Evolutionary conservation across 208 protist genomes (phyloP), one percentile per base, ranked within the genome.

Genomic region (Leptomonas pyrrhocoris): DNA sequence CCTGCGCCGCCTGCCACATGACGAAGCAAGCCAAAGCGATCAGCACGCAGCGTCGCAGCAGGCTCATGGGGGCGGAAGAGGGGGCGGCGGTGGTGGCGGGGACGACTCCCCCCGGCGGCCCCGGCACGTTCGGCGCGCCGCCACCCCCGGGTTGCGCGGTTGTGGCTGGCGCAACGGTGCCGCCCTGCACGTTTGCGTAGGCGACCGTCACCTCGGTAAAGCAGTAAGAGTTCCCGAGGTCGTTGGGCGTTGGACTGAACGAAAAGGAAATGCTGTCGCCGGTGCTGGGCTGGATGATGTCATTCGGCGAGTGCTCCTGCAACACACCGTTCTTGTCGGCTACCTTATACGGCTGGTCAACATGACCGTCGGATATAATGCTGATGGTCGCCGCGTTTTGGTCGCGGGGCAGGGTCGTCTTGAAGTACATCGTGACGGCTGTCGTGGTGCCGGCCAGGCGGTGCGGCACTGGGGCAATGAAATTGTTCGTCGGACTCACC

Each of bases 361-460:
- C 13, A 36, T 27, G 49, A 16, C 6, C 42, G 27, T 72, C 68
- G 6, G 27, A 50, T 31, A 38, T 49, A n/a, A 73, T 46, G 49
- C 30, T 31, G 13, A 75, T 49, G 0, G 57, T 50, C 6, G 83
- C 48, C n/a, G 75, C 77, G 23, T 83, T 84, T n/a, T 49, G 28
- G 25, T 19, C 64, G 19, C 74, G n/a, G 2, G 83, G 76, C 21
- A 83, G 62, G 0, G 66, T 49, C n/a, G 81, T 76, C 46, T 78
- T 80, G 73, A 95, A 93, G 66, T 84, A 93, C 31, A 87, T 68
- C 12, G 53, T 83, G 2, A 79, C 65, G 18, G 55, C 42, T 19
- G 65, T 30, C 45, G 31, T 23, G 18, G 21, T 43, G 45, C 74
- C 56, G 49, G 13, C 16, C n/a, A 80, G 53, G 18, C 40, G 68